Evolutionary conservation across 192 early-diverging fungal genomes (phyloP), one percentile per base, ranked within the genome.

Genomic region (Phlyctochytrium bullatum): DNA sequence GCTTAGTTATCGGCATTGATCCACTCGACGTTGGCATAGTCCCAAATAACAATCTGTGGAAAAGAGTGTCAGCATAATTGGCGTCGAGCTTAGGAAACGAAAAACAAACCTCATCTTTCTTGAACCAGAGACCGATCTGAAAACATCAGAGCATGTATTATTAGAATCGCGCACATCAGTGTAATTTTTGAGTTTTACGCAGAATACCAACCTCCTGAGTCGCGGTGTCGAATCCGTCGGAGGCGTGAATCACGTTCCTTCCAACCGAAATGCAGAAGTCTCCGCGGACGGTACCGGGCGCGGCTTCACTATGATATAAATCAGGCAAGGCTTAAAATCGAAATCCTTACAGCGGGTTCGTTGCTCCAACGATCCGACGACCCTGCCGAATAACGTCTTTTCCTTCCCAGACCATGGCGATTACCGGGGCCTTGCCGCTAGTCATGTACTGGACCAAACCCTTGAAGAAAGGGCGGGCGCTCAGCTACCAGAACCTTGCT

Each of bases 391-490:
- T 91, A 12, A 94, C 94, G 72, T 91, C 88, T 52, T 82, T 85
- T 60, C 91, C 93, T 76, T 90, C 85, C 93, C 93, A 94, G 63
- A 94, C 86, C 85, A 82, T 82, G 65, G 80, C 78, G 64, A 82
- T 75, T 64, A 76, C 93, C 17, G 93, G 93, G 3, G 91, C 90
- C 67, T 79, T 79, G 63, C 94, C 94, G 70, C 86, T 88, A 54
- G 92, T 92, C 89, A 96, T 96, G 85, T 96, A 96, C 67, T 91
- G 85, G 52, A 96, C 91, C 32, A 96, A 84, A 31, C 93, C 91
- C 24, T 69, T 78, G 80, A 93, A 96, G 86, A 96, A 96, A 31
- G 94, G 94, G 74, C 91, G 86, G 66, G 80, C 76, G 70, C 84
- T 88, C 28, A 82, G 67, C 6, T 12, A 10, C 56, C 40, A 10